phyloP scores from a whole-genome alignment of 108 stramenopile genomes.

The Fragilariopsis cylindrus region DNA sequence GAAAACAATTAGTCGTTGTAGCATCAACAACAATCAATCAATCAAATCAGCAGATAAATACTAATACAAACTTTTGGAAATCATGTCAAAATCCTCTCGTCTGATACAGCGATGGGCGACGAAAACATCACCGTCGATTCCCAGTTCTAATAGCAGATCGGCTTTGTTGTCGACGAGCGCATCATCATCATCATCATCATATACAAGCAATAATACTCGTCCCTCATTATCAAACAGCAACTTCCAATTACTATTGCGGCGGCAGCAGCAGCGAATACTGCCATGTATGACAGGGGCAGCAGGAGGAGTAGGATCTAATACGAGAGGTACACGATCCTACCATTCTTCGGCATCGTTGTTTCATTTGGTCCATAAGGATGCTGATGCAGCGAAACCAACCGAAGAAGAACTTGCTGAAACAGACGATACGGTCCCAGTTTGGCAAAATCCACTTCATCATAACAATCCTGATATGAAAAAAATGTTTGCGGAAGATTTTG shows the following conservation, averaged over 20 bases:
- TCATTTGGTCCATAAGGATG: conserved; percentile 23
- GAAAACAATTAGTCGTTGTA: too few species aligned
- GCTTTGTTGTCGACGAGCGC: neutral
- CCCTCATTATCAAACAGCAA: neutral
- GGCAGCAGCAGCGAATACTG: too few species aligned
- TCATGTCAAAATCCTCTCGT: conserved; percentile 7
- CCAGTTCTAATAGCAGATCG: neutral
- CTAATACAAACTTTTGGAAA: neutral
- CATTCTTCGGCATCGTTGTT: conserved; percentile 15
- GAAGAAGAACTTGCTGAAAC: conserved; percentile 32
- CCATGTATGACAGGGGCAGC: too few species aligned
- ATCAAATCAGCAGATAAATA: neutral
- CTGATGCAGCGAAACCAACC: conserved; percentile 29
- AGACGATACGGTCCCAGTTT: conserved; percentile 56
- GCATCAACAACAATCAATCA: neutral
- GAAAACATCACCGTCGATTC: neutral
- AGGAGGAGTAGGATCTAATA: too few species aligned
- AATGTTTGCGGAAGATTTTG: conserved; percentile 62
- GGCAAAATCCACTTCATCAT: conserved; percentile 80
- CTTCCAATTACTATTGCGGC: too few species aligned
- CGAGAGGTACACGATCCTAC: neutral
- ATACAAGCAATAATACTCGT: neutral
- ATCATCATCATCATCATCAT: neutral
- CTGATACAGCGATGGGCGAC: neutral
- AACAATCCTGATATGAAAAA: conserved; percentile 55